These are phyloP conservation scores for Fusarium praegraminearum DNA, from an alignment of 2,329 filamentous ascomycete species.

Conservation along the genomic window DNA sequence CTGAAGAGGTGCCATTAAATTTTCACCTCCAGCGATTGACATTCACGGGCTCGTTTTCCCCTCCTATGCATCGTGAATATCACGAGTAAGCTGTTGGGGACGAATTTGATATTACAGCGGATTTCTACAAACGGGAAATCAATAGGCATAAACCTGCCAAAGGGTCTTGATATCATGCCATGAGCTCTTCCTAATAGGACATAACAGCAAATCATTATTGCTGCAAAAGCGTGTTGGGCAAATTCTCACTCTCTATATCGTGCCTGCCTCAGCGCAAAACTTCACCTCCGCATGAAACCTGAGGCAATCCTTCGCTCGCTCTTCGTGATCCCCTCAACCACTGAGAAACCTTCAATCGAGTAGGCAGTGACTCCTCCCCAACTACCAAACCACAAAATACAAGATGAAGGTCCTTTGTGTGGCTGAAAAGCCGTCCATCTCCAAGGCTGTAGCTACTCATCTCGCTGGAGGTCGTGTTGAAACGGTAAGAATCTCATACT, in stretches of 20 bases:
- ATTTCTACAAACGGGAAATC: neutral
- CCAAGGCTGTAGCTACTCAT: constrained; percentile 92
- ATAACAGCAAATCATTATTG: constrained; percentile 29
- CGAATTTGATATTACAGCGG: neutral
- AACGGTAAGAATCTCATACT: constrained; percentile 66
- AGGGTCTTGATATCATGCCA: neutral
- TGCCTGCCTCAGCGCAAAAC: constrained; percentile 24
- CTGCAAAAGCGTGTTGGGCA: constrained; percentile 15
- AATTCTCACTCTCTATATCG: constrained; percentile 15
- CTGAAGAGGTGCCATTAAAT: constrained; percentile 25
- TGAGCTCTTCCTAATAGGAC: neutral
- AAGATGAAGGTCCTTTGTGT: constrained; percentile 67
- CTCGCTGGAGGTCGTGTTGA: constrained; percentile 80
- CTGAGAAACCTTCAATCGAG: neutral
- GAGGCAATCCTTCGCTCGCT: constrained; percentile 26
- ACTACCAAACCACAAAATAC: neutral
- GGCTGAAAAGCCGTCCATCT: constrained; percentile 86
- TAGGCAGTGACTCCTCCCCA: neutral
- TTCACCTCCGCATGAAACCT: constrained; percentile 21
- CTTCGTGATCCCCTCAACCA: constrained; percentile 14
- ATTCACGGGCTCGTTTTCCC: constrained; percentile 4
- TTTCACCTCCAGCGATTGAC: constrained; percentile 23
- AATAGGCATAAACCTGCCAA: neutral
- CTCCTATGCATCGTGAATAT: constrained; percentile 19
- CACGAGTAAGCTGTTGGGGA: constrained; percentile 4